phyloP scores from a whole-genome alignment of 2,329 filamentous ascomycete species.

The Xylariaceae sp. region DNA sequence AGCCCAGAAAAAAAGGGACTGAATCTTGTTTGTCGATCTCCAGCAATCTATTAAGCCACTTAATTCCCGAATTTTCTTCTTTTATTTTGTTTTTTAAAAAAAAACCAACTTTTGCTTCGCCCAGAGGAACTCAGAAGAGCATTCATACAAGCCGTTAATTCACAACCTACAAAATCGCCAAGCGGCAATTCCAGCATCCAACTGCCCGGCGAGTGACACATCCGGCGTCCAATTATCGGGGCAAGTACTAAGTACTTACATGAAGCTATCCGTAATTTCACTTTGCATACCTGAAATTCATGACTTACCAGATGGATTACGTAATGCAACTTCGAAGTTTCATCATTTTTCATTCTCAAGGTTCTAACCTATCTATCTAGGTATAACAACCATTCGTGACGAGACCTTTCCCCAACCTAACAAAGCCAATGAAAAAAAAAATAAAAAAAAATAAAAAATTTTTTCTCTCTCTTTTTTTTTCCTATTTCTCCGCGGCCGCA shows the following conservation, averaged over 20 bases:
- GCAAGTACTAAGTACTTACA: constrained; percentile 8
- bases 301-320: background rate
- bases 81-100: too few species aligned
- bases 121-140: too few species aligned
- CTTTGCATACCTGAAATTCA: background rate
- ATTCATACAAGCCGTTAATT: too few species aligned
- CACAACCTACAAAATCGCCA: background rate
- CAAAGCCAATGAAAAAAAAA: background rate
- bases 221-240: constrained; percentile 11
- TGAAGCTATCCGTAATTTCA: background rate
- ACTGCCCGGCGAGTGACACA: constrained; percentile 15
- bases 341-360: background rate
- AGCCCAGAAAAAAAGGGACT: too few species aligned
- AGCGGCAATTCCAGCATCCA: background rate
- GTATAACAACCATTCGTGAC: background rate
- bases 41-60: too few species aligned
- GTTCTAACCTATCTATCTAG: background rate
- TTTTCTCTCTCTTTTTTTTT: background rate
- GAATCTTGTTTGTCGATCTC: too few species aligned
- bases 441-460: background rate
- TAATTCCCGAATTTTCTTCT: too few species aligned
- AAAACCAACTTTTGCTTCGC: too few species aligned
- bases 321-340: background rate
- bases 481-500: constrained; percentile 34
- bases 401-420: background rate